Percentiles rank a stretch among this genome's conserved stretches.
Conservation (phyloP, 164 flowering plant species). For the Nymphaea colorata region DNA sequence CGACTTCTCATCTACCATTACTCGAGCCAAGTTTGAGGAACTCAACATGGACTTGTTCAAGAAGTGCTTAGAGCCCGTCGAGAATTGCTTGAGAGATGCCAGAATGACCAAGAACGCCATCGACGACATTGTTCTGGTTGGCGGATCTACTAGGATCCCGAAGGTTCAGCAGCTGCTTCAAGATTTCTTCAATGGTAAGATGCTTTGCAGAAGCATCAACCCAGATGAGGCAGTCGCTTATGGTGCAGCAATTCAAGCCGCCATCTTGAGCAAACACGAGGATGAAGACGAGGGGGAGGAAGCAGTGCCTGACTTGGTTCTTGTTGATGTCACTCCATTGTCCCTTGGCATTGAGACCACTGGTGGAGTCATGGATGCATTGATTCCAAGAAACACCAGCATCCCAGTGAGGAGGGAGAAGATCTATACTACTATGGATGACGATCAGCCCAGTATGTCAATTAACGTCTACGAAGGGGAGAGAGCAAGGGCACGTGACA, state of each 20-base stretch:
- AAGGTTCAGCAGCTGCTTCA: slow-evolving; percentile 27
- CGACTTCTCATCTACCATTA: slow-evolving; percentile 25
- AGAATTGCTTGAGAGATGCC: slow-evolving; percentile 27
- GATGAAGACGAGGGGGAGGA: neutral
- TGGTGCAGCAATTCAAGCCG: slow-evolving; percentile 6
- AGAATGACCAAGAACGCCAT: slow-evolving; percentile 27
- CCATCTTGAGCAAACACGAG: neutral
- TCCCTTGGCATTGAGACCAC: slow-evolving; percentile 40
- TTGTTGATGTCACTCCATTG: slow-evolving; percentile 45
- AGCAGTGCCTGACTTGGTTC: slow-evolving; percentile 22
- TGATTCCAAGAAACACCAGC: slow-evolving; percentile 50
- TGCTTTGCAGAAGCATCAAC: slow-evolving; percentile 5
- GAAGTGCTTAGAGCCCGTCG: slow-evolving; percentile 29
- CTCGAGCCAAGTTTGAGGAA: slow-evolving; percentile 26
- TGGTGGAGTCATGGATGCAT: slow-evolving; percentile 45
- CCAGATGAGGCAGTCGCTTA: slow-evolving; percentile 10
- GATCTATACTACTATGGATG: slow-evolving; percentile 30
- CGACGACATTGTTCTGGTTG: slow-evolving; percentile 36
- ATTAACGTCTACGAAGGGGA: slow-evolving; percentile 55
- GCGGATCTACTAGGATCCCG: slow-evolving; percentile 45
- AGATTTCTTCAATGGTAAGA: slow-evolving; percentile 25
- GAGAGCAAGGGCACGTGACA: slow-evolving; percentile 42
- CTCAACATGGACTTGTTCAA: slow-evolving; percentile 27
- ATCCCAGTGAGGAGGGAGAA: slow-evolving; percentile 46
- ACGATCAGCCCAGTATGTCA: slow-evolving; percentile 36